Base-by-base conservation (phyloP, 192 early-diverging fungal species). In the Pilaira anomala region DNA sequence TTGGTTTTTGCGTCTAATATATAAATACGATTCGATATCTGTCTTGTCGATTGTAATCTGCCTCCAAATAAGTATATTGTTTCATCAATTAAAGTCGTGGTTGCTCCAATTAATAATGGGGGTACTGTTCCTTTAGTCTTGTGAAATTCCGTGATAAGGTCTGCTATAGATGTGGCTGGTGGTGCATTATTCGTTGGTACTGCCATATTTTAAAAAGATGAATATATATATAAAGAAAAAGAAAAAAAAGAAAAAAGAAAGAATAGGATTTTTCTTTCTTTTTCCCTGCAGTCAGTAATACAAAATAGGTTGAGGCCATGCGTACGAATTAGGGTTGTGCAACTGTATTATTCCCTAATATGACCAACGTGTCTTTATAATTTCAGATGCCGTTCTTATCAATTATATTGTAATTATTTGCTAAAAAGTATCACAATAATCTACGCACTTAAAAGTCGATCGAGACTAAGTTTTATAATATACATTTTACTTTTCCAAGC, bases 11-110 rank as follows among this genome's bases (percentile, higher is more conserved):
- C 68, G 58, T 84, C 80, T 53, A 88, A 81, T 22, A 80, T 74
- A 60, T 86, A 91, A 22, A 89, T 74, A 45, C 83, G 78, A 71
- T 86, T 88, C 9, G 88, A 87, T 69, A 91, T 85, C 65, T 77
- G 78, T 36, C 87, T 83, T 33, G 75, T 83, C 56, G 84, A 81
- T 45, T 86, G 76, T 7, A 85, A 71, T 12, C 89, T 82, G 36
- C 89, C 89, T 52, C 85, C 89, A 80, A 91, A 91, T 40, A 91
- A 78, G 57, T 86, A 89, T 1, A 88, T 60, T 7, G 72, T 63
- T 19, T 81, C 79, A 29, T 77, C 78, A 13, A 91, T 70, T 29
- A 88, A 81, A 18, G 88, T 87, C 33, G 82, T 80, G 0, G 89
- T 85, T 56, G 86, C 83, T 44, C 89, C 89, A 14, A 91, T 87